phyloP scores from a whole-genome alignment of 1,284 basidiomycete species.

The Leccinum pseudoinsigne region DNA sequence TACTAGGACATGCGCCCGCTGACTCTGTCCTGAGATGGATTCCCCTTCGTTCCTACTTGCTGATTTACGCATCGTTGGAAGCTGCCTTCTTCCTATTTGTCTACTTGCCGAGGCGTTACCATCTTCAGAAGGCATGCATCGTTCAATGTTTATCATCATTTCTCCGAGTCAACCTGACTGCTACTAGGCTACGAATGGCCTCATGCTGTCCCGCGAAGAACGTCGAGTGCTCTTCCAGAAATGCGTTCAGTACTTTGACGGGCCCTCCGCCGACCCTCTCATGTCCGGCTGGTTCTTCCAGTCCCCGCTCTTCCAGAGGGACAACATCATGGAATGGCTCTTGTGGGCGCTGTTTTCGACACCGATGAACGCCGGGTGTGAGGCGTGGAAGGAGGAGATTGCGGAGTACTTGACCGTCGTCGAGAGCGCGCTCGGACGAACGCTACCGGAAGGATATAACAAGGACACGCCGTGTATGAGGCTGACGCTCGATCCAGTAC shows the following conservation, averaged over 20 bases:
- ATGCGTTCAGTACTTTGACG: constrained; percentile 38
- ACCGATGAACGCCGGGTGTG: constrained; percentile 27
- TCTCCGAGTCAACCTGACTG: constrained; percentile 1
- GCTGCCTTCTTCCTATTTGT: constrained; percentile 48
- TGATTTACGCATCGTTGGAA: constrained; percentile 43
- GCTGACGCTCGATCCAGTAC: constrained; percentile 55
- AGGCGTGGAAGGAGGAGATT: constrained; percentile 51
- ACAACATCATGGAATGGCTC: constrained; percentile 62
- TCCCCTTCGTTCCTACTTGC: constrained; percentile 17
- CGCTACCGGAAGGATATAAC: constrained; percentile 41
- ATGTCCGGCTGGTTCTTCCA: constrained; percentile 55
- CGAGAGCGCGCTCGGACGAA: constrained; percentile 39
- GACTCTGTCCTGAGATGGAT: constrained; percentile 1
- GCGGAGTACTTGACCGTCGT: constrained; percentile 43
- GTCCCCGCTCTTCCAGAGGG: constrained; percentile 36
- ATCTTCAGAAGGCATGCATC: constrained; percentile 48
- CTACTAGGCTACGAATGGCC: constrained; percentile 42
- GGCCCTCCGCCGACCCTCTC: constrained; percentile 34
- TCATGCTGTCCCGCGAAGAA: constrained; percentile 40
- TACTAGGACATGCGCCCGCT: background rate
- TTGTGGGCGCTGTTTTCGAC: constrained; percentile 60
- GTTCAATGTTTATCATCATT: background rate
- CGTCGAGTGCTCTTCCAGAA: constrained; percentile 49
- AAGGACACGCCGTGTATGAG: constrained; percentile 46
- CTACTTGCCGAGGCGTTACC: constrained; percentile 45